phyloP scores from a whole-genome alignment of 116 monocot genomes.

The Papilionanthe hybrid region DNA sequence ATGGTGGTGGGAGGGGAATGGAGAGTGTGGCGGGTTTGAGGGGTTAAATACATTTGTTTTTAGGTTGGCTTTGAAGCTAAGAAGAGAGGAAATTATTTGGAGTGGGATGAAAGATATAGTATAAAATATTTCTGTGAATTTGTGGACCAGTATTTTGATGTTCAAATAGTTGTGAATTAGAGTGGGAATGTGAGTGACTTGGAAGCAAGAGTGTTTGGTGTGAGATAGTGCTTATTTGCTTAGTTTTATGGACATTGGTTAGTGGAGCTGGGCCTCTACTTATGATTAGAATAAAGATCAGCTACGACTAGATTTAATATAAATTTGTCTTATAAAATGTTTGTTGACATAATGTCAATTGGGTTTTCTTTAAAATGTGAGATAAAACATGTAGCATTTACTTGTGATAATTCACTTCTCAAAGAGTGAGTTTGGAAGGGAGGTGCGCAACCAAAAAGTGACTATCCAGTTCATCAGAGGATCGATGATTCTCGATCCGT shows the following conservation, averaged over 20 bases:
- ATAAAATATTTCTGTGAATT: too few relatives aligned
- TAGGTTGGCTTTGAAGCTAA: slow-evolving; percentile 59
- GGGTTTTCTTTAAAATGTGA: too few relatives aligned
- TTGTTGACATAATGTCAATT: too few relatives aligned
- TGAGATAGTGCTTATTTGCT: not conserved
- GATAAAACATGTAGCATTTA: too few relatives aligned
- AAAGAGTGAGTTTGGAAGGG: too few relatives aligned
- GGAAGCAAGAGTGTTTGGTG: not conserved
- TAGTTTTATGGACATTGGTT: not conserved
- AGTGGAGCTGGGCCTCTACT: not conserved
- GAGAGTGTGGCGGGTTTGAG: not conserved
- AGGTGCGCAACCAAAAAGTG: too few relatives aligned
- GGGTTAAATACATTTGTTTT: not conserved
- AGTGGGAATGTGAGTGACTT: not conserved
- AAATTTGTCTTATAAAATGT: too few relatives aligned
- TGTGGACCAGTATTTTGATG: not conserved
- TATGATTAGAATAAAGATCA: too few relatives aligned
- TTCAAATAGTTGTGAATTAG: not conserved
- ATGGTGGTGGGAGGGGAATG: not conserved
- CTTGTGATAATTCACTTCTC: too few relatives aligned
- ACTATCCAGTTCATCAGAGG: too few relatives aligned
- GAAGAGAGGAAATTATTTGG: not conserved
- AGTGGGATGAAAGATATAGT: not conserved
- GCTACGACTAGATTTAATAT: too few relatives aligned
- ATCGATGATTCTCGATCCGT: too few relatives aligned